Evolutionary conservation across 768 basidiomycete species (phyloP).

Genomic region (Lactifluus subvellereus): DNA sequence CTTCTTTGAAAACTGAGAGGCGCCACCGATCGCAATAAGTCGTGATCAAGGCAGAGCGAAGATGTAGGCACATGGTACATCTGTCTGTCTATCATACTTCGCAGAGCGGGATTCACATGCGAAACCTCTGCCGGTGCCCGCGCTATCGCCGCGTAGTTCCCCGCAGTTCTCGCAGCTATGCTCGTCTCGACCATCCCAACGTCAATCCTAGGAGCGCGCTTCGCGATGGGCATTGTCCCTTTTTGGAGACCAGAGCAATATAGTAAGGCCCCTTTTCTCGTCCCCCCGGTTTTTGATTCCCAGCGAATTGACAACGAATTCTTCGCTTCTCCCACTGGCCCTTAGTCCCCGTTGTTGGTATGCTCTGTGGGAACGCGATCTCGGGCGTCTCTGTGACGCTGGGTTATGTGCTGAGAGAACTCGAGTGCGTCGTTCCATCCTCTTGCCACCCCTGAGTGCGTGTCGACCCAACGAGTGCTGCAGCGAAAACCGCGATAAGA

Average conservation of each 20-base stretch:
- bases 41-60: slow-evolving; percentile 69
- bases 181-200: slow-evolving; percentile 73
- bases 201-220: slow-evolving; percentile 67
- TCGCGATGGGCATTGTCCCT: slow-evolving; percentile 68
- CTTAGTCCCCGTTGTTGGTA: slow-evolving; percentile 75
- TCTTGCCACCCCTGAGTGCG: background rate
- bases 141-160: slow-evolving; percentile 41
- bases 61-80: slow-evolving; percentile 68
- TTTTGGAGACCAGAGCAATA: slow-evolving; percentile 85
- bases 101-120: background rate
- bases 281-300: background rate
- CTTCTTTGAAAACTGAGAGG: background rate
- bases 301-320: background rate
- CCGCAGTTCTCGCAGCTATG: slow-evolving; percentile 60
- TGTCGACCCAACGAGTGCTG: background rate
- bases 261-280: slow-evolving; percentile 38
- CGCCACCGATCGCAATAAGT: slow-evolving; percentile 37
- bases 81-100: background rate
- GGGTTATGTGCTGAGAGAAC: slow-evolving; percentile 66
- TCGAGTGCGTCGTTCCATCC: slow-evolving; percentile 46
- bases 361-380: slow-evolving; percentile 79
- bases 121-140: background rate
- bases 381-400: slow-evolving; percentile 68
- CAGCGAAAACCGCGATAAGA: slow-evolving; percentile 79
- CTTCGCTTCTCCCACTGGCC: too few species aligned